Evolutionary conservation across 768 basidiomycete species (phyloP).

Genomic region (Butyriboletus loyo): DNA sequence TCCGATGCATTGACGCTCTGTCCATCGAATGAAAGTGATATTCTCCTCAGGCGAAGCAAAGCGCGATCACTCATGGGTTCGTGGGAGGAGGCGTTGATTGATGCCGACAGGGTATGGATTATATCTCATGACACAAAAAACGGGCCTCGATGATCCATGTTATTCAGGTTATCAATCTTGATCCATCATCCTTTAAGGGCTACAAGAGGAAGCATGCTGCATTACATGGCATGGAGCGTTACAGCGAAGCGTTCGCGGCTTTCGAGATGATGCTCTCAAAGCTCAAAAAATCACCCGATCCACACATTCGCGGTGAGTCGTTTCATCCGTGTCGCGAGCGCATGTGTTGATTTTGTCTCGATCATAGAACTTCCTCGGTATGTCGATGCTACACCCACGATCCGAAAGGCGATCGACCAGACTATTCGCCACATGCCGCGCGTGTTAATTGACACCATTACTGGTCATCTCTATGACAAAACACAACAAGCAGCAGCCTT

Average conservation of each 20-base stretch:
- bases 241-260: background rate
- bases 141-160: background rate
- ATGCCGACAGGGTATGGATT: background rate
- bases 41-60: background rate
- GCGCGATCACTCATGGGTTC: background rate
- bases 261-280: background rate
- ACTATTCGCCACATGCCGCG: background rate
- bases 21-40: background rate
- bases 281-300: background rate
- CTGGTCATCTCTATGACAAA: background rate
- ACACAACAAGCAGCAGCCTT: background rate
- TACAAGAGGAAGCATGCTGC: conserved; percentile 5
- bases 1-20: background rate
- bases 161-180: background rate
- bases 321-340: background rate
- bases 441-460: background rate
- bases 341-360: too few species aligned
- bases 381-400: background rate
- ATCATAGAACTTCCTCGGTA: background rate
- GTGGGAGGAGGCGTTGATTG: background rate
- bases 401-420: background rate
- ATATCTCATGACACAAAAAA: background rate
- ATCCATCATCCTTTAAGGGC: background rate
- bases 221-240: background rate
- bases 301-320: background rate